Conservation (phyloP, 192 early-diverging fungal genomes). For the Coemansia sp. region DNA sequence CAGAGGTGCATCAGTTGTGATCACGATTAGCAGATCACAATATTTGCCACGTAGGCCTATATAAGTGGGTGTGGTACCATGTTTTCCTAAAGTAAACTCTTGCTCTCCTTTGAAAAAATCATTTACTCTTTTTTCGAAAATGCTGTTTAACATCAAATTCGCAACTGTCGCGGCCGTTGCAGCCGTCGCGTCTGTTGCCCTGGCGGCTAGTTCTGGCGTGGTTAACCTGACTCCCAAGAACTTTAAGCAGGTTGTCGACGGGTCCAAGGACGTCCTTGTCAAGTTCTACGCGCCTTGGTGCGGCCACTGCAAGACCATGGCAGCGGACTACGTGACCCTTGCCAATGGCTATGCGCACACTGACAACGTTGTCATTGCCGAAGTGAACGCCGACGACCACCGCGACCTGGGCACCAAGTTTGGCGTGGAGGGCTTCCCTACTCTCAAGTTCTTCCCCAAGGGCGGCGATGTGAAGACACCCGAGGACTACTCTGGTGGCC, state of each 20-base stretch:
- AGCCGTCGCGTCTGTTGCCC: slow-evolving; percentile 36
- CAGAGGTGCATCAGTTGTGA: background rate
- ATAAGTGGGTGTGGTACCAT: background rate
- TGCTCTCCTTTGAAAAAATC: background rate
- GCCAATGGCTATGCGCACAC: slow-evolving; percentile 75
- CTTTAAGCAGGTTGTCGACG: slow-evolving; percentile 64
- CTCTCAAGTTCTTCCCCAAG: slow-evolving; percentile 94
- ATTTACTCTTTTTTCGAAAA: background rate
- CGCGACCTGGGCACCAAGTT: slow-evolving; percentile 79
- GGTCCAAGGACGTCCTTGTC: slow-evolving; percentile 75
- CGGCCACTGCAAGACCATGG: slow-evolving; percentile 82
- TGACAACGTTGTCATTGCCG: slow-evolving; percentile 87
- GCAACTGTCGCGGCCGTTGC: slow-evolving; percentile 34
- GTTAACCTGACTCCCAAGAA: slow-evolving; percentile 56
- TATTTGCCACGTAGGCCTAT: background rate
- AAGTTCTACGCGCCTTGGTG: slow-evolving; percentile 93
- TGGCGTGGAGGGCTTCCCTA: slow-evolving; percentile 85
- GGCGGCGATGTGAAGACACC: slow-evolving; percentile 67
- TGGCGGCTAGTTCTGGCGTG: slow-evolving; percentile 36
- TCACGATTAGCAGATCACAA: background rate
- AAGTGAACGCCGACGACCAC: slow-evolving; percentile 86
- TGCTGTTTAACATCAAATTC: slow-evolving; percentile 48
- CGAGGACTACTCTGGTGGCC: slow-evolving; percentile 82
- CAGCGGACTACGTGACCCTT: slow-evolving; percentile 78
- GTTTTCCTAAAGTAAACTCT: too few species aligned